Base-by-base conservation (phyloP, 306 rosid genomes). In the Trichosanthes cucumerina region DNA sequence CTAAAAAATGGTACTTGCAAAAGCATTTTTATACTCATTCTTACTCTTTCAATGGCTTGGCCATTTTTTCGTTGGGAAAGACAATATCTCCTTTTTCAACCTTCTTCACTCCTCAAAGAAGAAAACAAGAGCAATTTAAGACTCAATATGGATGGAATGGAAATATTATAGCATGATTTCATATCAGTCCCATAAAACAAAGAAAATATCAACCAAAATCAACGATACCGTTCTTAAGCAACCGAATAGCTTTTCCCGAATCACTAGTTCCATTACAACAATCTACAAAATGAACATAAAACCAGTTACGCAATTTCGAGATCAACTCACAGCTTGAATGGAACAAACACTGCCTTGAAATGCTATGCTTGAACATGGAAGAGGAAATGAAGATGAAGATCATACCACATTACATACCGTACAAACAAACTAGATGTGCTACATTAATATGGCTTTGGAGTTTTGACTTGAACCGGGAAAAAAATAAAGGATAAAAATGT, bases 391-490 rank as follows among this genome's bases (percentile, higher is more conserved):
- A 28, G 76, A 46, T 23, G 56, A 69, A 70, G 34, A 24, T 46
- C 76, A 71, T 24, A 71, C 26, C 57, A 24, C 11, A 68, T 49
- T 71, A 71, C 76, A 44, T 46, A 71, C 39, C 38, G 0, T 49
- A 49, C 44, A 73, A 47, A 14, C 3, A 44, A 47, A 73, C 54
- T 14, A 13, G 77, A 1, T 49, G 38, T 72, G 4, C 41, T 73
- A 73, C 77, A 73, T 73, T 28, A 73, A 73, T 60, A 50, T 24
- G 58, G 31, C 46, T 71, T 44, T 31, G 26, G 76, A 71, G 58
- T 71, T 73, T 26, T 16, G 44, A 74, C 62, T n/a, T 0, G 14
- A 46, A 28, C 34, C n/a, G n/a, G n/a, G n/a, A 19, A 36, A 34
- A 14, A 18, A 50, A 47, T 19, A n/a, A 75, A 74, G 3, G 9